Conservation (phyloP, 305 asterid species). For the Solanum aculeatissimum region DNA sequence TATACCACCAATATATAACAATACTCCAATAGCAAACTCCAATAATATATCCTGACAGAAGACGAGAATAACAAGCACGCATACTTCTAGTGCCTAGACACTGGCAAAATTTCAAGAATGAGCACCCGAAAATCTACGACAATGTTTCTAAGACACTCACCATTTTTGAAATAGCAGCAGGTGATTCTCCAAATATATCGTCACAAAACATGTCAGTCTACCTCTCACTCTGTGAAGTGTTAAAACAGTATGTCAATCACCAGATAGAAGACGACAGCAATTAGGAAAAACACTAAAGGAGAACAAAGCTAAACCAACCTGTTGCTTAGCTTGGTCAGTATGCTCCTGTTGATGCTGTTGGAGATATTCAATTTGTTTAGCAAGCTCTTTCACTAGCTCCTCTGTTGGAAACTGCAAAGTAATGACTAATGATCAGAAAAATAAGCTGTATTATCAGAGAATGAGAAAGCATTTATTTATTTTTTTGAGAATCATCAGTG, state of each 20-base stretch:
- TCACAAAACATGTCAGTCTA: slow-evolving; percentile 75
- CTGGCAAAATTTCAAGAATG: neutral
- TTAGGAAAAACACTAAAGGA: neutral
- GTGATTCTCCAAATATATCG: slow-evolving; percentile 89
- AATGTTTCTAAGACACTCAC: slow-evolving; percentile 20
- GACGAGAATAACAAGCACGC: neutral
- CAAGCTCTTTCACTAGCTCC: neutral
- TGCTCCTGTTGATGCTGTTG: neutral
- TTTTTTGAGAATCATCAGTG: neutral
- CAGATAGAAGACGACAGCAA: neutral
- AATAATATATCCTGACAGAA: neutral
- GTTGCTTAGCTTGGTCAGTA: neutral
- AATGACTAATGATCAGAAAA: neutral
- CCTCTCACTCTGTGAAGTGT: slow-evolving; percentile 65
- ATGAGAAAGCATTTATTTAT: neutral
- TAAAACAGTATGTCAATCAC: neutral
- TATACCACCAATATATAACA: too few relatives aligned
- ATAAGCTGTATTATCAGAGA: neutral
- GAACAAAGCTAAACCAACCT: neutral
- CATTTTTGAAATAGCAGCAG: slow-evolving; percentile 59
- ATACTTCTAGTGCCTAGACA: neutral
- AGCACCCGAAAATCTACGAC: neutral
- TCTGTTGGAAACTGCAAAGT: neutral
- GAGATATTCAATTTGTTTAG: neutral
- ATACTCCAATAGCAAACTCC: neutral